Conservation (phyloP, 2,329 filamentous ascomycete genomes). For the Stagonosporopsis chrysanthemi region DNA sequence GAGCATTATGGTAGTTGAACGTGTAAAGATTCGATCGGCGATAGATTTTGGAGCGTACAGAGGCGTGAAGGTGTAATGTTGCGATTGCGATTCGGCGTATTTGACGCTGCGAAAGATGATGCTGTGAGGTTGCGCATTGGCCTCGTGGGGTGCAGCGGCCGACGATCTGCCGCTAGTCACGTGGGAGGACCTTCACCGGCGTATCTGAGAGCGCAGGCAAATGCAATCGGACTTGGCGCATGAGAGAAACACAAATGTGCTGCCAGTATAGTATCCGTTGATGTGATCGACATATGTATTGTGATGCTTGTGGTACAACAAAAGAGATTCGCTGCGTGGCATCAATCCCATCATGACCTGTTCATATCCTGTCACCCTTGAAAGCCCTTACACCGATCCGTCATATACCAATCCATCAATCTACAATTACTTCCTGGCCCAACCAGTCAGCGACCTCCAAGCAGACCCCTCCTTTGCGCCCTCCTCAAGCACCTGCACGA, state of each 20-base stretch:
- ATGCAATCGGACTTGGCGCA: neutral
- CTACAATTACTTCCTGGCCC: conserved; percentile 48
- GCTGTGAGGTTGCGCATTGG: conserved; percentile 12
- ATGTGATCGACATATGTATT: conserved; percentile 26
- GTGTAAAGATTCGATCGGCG: too few species aligned
- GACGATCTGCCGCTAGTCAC: conserved; percentile 5
- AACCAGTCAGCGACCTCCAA: conserved; percentile 67
- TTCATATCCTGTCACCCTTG: neutral
- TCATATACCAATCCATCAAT: conserved; percentile 13
- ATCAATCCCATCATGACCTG: conserved; percentile 33
- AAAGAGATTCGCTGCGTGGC: conserved; percentile 40
- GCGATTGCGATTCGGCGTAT: conserved; percentile 4
- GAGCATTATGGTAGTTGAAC: conserved; percentile 50
- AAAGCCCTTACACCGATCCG: conserved; percentile 33
- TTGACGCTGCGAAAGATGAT: conserved; percentile 17
- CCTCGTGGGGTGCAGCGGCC: conserved; percentile 34
- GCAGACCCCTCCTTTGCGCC: conserved; percentile 64
- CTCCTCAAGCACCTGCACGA: conserved; percentile 66
- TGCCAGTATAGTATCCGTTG: neutral
- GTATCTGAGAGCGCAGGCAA: too few species aligned
- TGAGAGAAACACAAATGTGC: too few species aligned
- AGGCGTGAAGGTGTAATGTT: neutral
- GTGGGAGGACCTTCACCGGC: neutral
- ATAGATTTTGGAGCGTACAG: neutral
- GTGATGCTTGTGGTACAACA: conserved; percentile 29